These are phyloP conservation scores for Thecaphora frezii DNA, from an alignment of 1,284 basidiomycete genomes.

Conservation along the genomic window DNA sequence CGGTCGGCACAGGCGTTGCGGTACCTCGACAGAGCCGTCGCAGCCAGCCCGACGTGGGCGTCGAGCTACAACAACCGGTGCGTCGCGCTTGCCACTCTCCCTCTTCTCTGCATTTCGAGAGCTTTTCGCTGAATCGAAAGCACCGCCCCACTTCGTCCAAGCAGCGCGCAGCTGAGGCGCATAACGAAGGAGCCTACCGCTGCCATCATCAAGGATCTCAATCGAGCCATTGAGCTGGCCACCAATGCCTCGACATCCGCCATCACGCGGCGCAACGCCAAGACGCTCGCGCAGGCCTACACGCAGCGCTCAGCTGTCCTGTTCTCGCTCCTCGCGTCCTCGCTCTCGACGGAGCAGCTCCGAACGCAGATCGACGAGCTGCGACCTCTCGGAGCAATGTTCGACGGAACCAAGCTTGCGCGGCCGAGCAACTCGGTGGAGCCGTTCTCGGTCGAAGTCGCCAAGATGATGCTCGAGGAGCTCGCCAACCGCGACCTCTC, in stretches of 20 bases:
- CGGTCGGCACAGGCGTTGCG: not conserved
- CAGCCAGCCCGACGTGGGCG: not conserved
- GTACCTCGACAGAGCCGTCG: not conserved
- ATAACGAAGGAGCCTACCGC: not conserved
- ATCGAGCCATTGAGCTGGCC: not conserved
- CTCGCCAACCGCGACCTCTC: not conserved
- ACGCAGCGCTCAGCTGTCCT: not conserved
- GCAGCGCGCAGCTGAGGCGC: not conserved
- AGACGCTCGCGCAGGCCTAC: conserved; percentile 1
- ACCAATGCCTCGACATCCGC: not conserved
- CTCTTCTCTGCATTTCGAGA: too few species aligned
- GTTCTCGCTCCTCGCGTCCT: not conserved
- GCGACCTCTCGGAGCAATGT: not conserved
- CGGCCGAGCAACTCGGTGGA: too few species aligned
- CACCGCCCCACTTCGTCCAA: too few species aligned
- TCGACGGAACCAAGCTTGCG: not conserved
- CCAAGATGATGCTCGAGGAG: not conserved
- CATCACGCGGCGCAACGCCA: not conserved
- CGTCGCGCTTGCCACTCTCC: not conserved
- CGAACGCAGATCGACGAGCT: not conserved
- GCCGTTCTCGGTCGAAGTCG: not conserved
- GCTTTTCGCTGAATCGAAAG: not conserved
- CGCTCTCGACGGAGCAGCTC: not conserved
- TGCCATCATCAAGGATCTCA: not conserved
- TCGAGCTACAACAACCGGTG: conserved; percentile 1